phyloP scores from a whole-genome alignment of 129 eudicot species.

The Ambrosia artemisiifolia region DNA sequence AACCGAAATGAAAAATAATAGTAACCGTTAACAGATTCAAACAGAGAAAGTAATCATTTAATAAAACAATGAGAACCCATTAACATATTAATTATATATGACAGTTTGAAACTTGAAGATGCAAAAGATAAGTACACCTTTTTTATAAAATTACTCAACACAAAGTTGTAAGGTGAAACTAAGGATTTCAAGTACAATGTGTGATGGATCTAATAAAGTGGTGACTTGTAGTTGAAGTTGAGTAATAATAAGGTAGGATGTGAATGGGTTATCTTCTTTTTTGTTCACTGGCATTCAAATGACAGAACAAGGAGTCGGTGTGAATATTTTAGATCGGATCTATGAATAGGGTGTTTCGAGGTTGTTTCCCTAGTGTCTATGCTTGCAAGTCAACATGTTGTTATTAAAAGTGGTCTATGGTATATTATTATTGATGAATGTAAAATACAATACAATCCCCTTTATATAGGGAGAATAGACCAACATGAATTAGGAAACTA shows the following conservation, averaged over 20 bases:
- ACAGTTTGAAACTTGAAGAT: slow-evolving; percentile 5
- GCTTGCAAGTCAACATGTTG: no score
- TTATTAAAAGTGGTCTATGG: no score
- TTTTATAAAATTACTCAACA: slow-evolving; percentile 10
- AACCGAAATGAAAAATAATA: slow-evolving; percentile 5
- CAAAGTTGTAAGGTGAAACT: slow-evolving; percentile 2
- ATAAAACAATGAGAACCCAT: neutral
- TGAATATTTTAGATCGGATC: no score
- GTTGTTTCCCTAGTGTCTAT: no score
- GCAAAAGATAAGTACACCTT: slow-evolving; percentile 24
- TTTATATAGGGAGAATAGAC: no score
- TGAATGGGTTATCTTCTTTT: neutral
- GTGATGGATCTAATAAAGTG: neutral
- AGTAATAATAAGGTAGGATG: slow-evolving; percentile 16
- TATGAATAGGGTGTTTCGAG: no score
- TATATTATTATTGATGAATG: no score
- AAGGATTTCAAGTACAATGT: neutral
- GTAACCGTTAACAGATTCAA: neutral
- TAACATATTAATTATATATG: neutral
- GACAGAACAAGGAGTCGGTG: no score
- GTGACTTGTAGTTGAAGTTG: slow-evolving; percentile 26
- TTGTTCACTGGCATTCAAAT: neutral
- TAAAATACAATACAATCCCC: no score
- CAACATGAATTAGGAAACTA: no score
- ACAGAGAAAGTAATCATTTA: neutral